Base-by-base conservation (phyloP, 2,329 filamentous ascomycete species). In the Thielaviopsis ethacetica region DNA sequence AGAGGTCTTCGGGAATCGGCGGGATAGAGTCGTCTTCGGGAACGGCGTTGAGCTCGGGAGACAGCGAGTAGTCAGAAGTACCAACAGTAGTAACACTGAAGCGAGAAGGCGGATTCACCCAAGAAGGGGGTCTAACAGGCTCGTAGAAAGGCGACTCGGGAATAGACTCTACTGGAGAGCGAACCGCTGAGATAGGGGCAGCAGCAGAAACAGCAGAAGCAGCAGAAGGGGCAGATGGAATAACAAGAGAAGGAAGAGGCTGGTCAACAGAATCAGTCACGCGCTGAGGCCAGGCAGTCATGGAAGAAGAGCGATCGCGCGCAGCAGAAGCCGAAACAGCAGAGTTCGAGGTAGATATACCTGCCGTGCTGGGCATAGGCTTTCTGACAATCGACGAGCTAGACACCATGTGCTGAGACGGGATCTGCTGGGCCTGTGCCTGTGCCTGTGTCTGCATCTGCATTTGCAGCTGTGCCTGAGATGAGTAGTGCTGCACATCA, bases 71-170 rank as follows among this genome's bases (percentile, higher is more conserved):
- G 52, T 74, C 68, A 5, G 79, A 77, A 1, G 81, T 79, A 24
- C 77, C 75, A 65, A 79, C 82, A 1, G 81, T 85, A 7, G 80
- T 83, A 62, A 79, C 72, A 68, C 82, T 86, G 68, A 85, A 86
- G 53, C 79, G 78, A 54, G 81, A 85, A 2, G 72, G 68, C 5
- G 80, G 79, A 59, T 80, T 76, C 13, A 71, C 69, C 72, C 75
- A 76, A 44, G 51, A 52, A 52, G 56, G 44, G 7, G 76, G 60
- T 19, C 27, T 17, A 10, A 10, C 53, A 15, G 49, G 53, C 59
- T 62, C 51, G 59, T 61, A 6, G 62, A 54, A 6, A 59, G 61
- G 30, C 62, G 55, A 59, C n/a, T 65, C 62, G 9, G 62, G 52
- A 53, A 15, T 22, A 19, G 44, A 49, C 19, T 49, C 44, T 19